A percentile compares a stretch with the other conserved stretches of the same genome.
phyloP scores from a whole-genome alignment of 164 flowering plant genomes.

The Vitis labrusca region DNA sequence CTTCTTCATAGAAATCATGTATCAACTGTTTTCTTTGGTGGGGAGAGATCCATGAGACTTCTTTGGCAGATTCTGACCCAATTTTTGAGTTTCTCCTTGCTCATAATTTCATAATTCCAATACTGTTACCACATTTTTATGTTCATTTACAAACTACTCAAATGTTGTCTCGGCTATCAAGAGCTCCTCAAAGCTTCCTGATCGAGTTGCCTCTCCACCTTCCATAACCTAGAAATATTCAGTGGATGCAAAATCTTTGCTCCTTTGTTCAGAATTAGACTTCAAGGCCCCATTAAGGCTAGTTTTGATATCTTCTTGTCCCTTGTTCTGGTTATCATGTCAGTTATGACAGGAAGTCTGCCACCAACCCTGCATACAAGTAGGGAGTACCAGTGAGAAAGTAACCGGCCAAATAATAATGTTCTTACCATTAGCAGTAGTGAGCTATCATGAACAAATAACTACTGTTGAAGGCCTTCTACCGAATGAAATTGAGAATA shows the following conservation, averaged over 20 bases:
- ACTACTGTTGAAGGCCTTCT: conserved; percentile 70
- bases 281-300: conserved; percentile 54
- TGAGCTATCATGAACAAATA: conserved; percentile 48
- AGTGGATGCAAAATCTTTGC: conserved; percentile 18
- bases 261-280: conserved; percentile 49
- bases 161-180: conserved; percentile 61
- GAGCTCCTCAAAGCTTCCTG: conserved; percentile 69
- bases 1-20: conserved; percentile 44
- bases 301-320: conserved; percentile 67
- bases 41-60: conserved; percentile 11
- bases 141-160: conserved; percentile 79
- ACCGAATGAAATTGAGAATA: conserved; percentile 40
- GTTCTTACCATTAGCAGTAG: conserved; percentile 71
- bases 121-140: conserved; percentile 49
- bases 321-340: conserved; percentile 53
- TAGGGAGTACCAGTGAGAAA: conserved; percentile 1
- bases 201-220: conserved; percentile 58
- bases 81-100: conserved; percentile 9
- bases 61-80: conserved; percentile 4
- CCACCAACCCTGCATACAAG: neutral
- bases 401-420: neutral
- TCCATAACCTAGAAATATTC: conserved; percentile 56
- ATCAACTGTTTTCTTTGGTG: conserved; percentile 26
- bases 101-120: conserved; percentile 19
- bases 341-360: conserved; percentile 13